Base-by-base conservation (phyloP, 2,329 filamentous ascomycete genomes). In the Beauveria scarabaeidicola region DNA sequence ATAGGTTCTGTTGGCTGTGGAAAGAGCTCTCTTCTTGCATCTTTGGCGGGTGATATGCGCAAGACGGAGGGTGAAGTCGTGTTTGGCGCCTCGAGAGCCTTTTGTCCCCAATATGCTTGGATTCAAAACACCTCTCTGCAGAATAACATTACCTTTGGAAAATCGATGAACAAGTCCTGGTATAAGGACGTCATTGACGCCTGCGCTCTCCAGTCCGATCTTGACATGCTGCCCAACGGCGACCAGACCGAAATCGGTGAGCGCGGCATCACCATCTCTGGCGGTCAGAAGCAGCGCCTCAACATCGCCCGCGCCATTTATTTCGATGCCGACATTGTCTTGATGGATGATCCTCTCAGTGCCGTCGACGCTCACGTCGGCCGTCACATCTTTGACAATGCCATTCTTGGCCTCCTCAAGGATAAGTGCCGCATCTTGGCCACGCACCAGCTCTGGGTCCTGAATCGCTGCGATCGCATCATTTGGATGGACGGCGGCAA, bases 81-180 rank as follows among this genome's bases (percentile, higher is more conserved):
- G 0, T 81, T 94, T 65, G 90, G 92, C 44, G 90, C 90, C 0
- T 87, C 85, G 3, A 81, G 92, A 63, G 90, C 93, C 0, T 97
- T 96, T 67, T 97, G 94, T 65, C 93, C 93, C 0, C 93, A 99
- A 70, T 96, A 96, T 69, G 90, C 94, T 0, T 99, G 94, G 94
- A 96, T 99, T 52, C 93, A 97, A 69, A 97, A 97, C 68, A 81
- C 91, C 0, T 90, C 88, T 0, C 82, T 97, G 3, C 86, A 85
- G 63, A 85, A 96, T 38, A 99, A 99, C 68, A 96, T 99, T 61
- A 74, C 91, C 0, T 97, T 97, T 68, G 93, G 93, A 11, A 93
- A 91, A 65, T 82, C 85, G 0, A 83, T 88, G 74, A 80, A 96
- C 56, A 80, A 80, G 61, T 75, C 77, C 3, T 96, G 93, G 92